These are phyloP conservation scores for Beta corolliflora DNA, from an alignment of 179 eudicot genomes.

Conservation along the genomic window DNA sequence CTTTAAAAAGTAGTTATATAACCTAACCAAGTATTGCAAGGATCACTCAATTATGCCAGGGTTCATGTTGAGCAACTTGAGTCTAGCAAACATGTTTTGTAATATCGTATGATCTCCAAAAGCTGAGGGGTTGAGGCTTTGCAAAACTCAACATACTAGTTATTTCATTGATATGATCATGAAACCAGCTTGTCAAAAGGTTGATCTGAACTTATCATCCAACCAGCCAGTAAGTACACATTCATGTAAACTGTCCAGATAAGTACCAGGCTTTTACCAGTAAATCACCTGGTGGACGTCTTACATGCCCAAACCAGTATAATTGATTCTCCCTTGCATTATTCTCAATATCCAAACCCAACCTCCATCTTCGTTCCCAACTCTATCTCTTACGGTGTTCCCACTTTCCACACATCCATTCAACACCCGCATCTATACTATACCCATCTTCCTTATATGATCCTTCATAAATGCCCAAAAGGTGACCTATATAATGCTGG, in stretches of 20 bases:
- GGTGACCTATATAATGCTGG: no score
- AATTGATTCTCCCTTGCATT: no score
- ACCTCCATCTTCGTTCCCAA: no score
- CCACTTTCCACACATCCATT: no score
- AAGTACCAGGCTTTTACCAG: neutral
- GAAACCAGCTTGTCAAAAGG: neutral
- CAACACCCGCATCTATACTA: no score
- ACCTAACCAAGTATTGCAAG: neutral
- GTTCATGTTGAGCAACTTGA: neutral
- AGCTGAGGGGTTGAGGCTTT: neutral
- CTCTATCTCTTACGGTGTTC: no score
- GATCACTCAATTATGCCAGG: neutral
- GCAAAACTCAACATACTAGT: neutral
- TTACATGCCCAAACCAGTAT: no score
- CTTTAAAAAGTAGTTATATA: neutral
- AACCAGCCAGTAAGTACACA: neutral
- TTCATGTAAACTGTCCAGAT: neutral
- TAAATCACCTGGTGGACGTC: no score
- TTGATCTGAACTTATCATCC: neutral
- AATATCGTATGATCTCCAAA: neutral
- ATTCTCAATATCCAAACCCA: no score
- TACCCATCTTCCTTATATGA: no score
- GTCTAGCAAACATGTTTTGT: neutral
- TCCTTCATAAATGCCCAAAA: no score
- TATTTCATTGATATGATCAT: neutral